Evolutionary conservation across 108 stramenopile genomes (phyloP).

Genomic region (Seminavis robusta): DNA sequence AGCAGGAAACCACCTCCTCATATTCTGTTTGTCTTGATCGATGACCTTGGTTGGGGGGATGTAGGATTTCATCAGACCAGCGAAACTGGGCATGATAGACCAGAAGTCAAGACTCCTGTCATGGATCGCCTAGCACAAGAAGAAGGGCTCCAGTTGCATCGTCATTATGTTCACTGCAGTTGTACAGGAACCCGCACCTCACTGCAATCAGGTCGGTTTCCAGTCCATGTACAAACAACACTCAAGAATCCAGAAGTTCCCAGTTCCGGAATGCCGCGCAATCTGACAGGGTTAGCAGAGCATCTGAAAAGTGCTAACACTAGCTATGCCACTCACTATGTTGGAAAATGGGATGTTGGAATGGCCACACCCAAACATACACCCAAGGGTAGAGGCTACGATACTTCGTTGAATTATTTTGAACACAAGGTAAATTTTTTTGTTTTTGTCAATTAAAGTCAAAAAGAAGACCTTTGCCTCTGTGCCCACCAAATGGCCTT

Average conservation of each 20-base stretch:
- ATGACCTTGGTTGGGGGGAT: conserved; percentile 39
- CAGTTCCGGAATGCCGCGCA: conserved; percentile 25
- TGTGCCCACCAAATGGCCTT: too few relatives aligned
- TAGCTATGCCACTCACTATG: conserved; percentile 19
- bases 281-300: conserved; percentile 32
- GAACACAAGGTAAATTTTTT: too few relatives aligned
- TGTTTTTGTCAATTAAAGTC: too few relatives aligned
- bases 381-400: conserved; percentile 40
- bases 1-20: too few relatives aligned
- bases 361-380: conserved; percentile 46
- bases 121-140: conserved; percentile 19
- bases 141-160: conserved; percentile 29
- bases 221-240: conserved; percentile 26
- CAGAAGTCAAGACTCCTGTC: conserved; percentile 24
- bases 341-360: conserved; percentile 51
- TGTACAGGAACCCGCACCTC: conserved; percentile 29
- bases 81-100: too few relatives aligned
- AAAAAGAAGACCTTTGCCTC: too few relatives aligned
- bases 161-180: conserved; percentile 33
- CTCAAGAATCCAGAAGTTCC: conserved; percentile 20
- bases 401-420: conserved; percentile 26
- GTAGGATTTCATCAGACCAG: conserved; percentile 33
- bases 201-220: conserved; percentile 30
- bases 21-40: conserved; percentile 30
- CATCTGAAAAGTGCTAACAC: conserved; percentile 8